Evolutionary conservation across 1,284 basidiomycete genomes (phyloP), one percentile per base, ranked within the genome.

Genomic region (Tylopilus sp.): DNA sequence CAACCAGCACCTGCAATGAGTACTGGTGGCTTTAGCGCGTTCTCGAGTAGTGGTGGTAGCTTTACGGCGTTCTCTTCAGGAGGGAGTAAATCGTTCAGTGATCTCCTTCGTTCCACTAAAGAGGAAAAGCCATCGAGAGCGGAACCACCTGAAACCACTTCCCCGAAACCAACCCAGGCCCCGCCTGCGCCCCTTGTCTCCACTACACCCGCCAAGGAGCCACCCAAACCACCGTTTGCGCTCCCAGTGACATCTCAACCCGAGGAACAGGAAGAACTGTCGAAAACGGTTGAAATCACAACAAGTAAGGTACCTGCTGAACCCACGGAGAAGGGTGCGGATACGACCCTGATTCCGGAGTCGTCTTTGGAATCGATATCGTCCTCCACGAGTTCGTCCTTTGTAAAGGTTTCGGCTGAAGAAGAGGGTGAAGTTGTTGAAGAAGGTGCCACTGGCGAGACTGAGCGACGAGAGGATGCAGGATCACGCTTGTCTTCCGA

Each of bases 1-100:
- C 51, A 52, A 25, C 41, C 55, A 6, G 21, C 39, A 3, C 35
- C 51, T 2, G 15, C 41, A 31, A 16, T 53, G 2, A 36, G 34
- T 16, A 38, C 38, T 10, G 37, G 57, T 21, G 59, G 46, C 6
- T 67, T 68, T 40, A 48, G 44, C 26, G 44, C 51, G 13, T 65
- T 64, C 42, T 46, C 62, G 21, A 45, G 52, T 6, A 31, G 51
- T 1, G 50, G 56, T 6, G 52, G 64, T 2, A 57, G 69, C 5
- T 71, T 70, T 42, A 44, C 53, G 6, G 59, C 67, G 9, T 63
- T 69, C 52, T 55, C 68, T 4, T 55, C 59, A 0, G 59, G 58
- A n/a, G 59, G 56, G 12, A 59, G 53, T 16, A 71, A 68, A 55
- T 69, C 73, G 7, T 76, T 77, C 46, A 59, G 63, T 12, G 75